phyloP scores from a whole-genome alignment of 2,329 filamentous ascomycete species.

The Xylariaceae sp. region DNA sequence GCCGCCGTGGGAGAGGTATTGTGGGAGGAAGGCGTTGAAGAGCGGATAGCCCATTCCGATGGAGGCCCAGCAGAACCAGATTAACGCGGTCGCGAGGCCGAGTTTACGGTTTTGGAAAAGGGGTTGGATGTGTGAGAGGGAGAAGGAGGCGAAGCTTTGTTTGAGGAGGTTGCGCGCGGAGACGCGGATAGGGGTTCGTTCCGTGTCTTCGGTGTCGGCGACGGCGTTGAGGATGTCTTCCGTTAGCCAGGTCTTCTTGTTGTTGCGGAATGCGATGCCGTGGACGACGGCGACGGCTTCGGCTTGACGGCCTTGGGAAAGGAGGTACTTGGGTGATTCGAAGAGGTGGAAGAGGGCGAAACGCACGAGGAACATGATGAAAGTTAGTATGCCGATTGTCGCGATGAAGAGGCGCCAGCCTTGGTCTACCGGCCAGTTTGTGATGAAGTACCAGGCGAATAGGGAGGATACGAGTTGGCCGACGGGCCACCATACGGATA shows the following conservation, averaged over 20 bases:
- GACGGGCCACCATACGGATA: slow-evolving; percentile 85
- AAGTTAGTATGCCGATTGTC: slow-evolving; percentile 65
- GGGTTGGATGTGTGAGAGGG: slow-evolving; percentile 58
- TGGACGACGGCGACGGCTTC: slow-evolving; percentile 78
- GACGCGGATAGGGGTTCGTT: slow-evolving; percentile 19
- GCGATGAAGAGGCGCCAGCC: slow-evolving; percentile 74
- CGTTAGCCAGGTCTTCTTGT: slow-evolving; percentile 67
- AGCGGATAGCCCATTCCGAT: slow-evolving; percentile 85
- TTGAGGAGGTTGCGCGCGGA: slow-evolving; percentile 43
- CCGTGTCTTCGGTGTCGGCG: slow-evolving; percentile 38
- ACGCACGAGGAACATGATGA: slow-evolving; percentile 71
- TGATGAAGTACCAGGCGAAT: slow-evolving; percentile 71
- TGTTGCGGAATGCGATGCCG: slow-evolving; percentile 69
- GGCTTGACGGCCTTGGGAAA: slow-evolving; percentile 67
- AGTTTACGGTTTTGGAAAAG: slow-evolving; percentile 55
- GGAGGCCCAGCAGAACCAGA: slow-evolving; percentile 77
- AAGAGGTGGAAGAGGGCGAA: slow-evolving; percentile 78
- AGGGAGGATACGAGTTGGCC: slow-evolving; percentile 70
- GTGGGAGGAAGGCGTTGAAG: slow-evolving; percentile 86
- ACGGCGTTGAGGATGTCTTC: slow-evolving; percentile 60
- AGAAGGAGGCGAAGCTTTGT: slow-evolving; percentile 61
- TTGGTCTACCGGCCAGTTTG: slow-evolving; percentile 60
- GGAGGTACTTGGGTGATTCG: slow-evolving; percentile 79
- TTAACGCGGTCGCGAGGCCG: slow-evolving; percentile 46
- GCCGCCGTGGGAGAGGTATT: slow-evolving; percentile 64